Conservation (phyloP, 1,284 basidiomycete genomes). For the Trametes polyzona region DNA sequence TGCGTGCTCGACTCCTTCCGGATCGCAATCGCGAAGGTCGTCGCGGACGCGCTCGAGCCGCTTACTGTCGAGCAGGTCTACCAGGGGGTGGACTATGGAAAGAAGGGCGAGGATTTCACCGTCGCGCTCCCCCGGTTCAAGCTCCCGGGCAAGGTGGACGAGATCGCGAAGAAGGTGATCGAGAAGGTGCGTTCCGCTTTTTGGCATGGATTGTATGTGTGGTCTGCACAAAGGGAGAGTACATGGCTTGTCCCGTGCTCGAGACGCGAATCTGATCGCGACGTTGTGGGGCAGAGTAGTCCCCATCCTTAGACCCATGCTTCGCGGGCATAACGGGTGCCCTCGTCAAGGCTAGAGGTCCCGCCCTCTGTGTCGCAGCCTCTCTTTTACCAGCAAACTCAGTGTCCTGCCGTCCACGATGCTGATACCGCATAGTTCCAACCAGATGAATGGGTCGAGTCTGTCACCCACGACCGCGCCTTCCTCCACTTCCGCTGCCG, state of each 20-base stretch:
- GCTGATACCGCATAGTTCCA: conserved; percentile 53
- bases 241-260: no score
- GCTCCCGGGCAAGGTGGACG: conserved; percentile 83
- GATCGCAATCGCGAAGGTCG: conserved; percentile 78
- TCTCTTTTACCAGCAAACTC: background rate
- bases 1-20: conserved; percentile 86
- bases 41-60: conserved; percentile 71
- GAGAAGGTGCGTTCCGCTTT: conserved; percentile 53
- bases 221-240: no score
- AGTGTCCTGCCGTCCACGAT: background rate
- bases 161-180: conserved; percentile 76
- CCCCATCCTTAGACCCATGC: no score
- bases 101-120: conserved; percentile 92
- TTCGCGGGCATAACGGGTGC: no score
- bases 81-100: conserved; percentile 86
- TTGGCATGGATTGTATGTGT: no score
- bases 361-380: no score
- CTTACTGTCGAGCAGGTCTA: conserved; percentile 80
- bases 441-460: conserved; percentile 69
- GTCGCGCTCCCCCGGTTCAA: conserved; percentile 92
- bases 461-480: conserved; percentile 69
- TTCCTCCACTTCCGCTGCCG: conserved; percentile 87
- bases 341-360: no score
- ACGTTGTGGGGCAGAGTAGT: no score
- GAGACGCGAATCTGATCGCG: no score